Evolutionary conservation across 768 basidiomycete genomes (phyloP).

Genomic region (Leccinellum luteum): DNA sequence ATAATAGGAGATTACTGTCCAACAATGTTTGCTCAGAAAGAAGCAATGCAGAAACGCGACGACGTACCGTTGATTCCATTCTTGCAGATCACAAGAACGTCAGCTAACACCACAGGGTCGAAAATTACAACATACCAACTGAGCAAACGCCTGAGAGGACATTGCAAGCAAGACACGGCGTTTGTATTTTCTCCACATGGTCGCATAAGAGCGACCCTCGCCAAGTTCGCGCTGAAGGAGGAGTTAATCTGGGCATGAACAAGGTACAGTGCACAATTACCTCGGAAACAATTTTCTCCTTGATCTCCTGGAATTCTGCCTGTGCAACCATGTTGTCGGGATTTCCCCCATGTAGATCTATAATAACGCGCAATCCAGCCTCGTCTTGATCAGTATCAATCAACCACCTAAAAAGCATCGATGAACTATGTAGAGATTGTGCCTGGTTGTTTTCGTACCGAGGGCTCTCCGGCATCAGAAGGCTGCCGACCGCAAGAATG

Average conservation of each 20-base stretch:
- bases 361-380: conserved; percentile 83
- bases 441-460: conserved; percentile 42
- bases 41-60: conserved; percentile 1
- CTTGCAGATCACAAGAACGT: conserved; percentile 36
- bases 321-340: conserved; percentile 62
- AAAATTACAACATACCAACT: conserved; percentile 60
- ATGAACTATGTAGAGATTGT: background rate
- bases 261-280: conserved; percentile 34
- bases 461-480: conserved; percentile 89
- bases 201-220: conserved; percentile 70
- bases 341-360: conserved; percentile 85
- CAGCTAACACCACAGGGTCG: background rate
- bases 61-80: conserved; percentile 89
- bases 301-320: conserved; percentile 89
- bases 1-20: conserved; percentile 89
- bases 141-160: conserved; percentile 95
- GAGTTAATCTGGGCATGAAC: background rate
- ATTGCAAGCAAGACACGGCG: conserved; percentile 88
- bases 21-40: conserved; percentile 1
- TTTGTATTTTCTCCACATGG: conserved; percentile 87
- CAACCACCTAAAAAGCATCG: conserved; percentile 60
- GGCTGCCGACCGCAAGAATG: conserved; percentile 74
- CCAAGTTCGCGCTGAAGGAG: conserved; percentile 65
- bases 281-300: conserved; percentile 71
- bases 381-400: conserved; percentile 83